Percentiles rank a stretch among this genome's conserved stretches.
phyloP scores from a whole-genome alignment of 2,329 filamentous ascomycete genomes.

The Neophaeococcomyces aloes region DNA sequence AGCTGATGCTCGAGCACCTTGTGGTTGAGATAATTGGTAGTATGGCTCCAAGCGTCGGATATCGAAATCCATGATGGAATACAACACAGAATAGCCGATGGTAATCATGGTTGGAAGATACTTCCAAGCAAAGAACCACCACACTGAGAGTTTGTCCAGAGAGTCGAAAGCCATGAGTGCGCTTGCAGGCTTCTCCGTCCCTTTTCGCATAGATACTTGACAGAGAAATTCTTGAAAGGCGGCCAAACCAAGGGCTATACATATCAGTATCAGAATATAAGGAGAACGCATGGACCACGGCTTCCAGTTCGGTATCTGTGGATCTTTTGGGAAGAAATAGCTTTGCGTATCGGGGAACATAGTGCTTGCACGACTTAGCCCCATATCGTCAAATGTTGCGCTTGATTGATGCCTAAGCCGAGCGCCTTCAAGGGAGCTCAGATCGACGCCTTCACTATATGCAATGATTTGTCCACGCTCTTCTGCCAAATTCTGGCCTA shows the following conservation, averaged over 20 bases:
- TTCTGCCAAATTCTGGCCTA: slow-evolving; percentile 34
- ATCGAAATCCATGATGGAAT: slow-evolving; percentile 42
- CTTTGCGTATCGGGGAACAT: slow-evolving; percentile 24
- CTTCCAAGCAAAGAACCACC: slow-evolving; percentile 29
- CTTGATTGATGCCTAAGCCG: slow-evolving; percentile 9
- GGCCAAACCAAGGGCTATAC: slow-evolving; percentile 25
- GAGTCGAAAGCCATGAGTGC: slow-evolving; percentile 25
- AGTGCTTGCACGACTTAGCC: slow-evolving; percentile 24
- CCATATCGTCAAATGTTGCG: slow-evolving; percentile 5
- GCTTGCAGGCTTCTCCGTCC: slow-evolving; percentile 24
- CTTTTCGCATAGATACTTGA: slow-evolving; percentile 27
- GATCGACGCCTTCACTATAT: slow-evolving; percentile 27
- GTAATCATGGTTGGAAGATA: slow-evolving; percentile 38
- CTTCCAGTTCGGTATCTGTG: slow-evolving; percentile 29
- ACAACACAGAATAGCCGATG: slow-evolving; percentile 39
- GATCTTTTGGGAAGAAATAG: slow-evolving; percentile 27
- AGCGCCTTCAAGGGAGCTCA: slow-evolving; percentile 8
- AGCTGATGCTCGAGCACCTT: slow-evolving; percentile 25
- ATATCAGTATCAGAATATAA: slow-evolving; percentile 26
- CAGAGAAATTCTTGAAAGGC: slow-evolving; percentile 28
- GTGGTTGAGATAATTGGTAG: slow-evolving; percentile 32
- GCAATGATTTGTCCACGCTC: slow-evolving; percentile 36
- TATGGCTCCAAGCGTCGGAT: slow-evolving; percentile 42
- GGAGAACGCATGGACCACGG: slow-evolving; percentile 26
- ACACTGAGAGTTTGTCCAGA: slow-evolving; percentile 22